A percentile compares a stretch with the other conserved stretches of the same genome.
These are phyloP conservation scores for Gamsiella multidivaricata DNA, from an alignment of 192 early-diverging fungal genomes.

Conservation along the genomic window DNA sequence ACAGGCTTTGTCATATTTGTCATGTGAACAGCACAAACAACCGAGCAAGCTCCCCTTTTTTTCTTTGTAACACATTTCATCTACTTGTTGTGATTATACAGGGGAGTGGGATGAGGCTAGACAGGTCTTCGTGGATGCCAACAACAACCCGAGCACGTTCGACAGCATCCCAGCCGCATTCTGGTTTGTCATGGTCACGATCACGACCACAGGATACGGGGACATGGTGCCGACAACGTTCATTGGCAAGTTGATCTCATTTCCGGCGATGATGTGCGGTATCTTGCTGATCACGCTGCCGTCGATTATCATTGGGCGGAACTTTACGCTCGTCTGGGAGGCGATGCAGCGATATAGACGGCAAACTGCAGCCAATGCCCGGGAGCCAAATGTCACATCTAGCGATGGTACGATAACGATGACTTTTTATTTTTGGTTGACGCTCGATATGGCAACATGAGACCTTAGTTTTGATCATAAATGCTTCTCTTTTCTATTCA, in stretches of 20 bases:
- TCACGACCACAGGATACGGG: slow-evolving; percentile 84
- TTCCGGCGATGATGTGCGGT: slow-evolving; percentile 85
- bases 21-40: no score
- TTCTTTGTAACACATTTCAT: no score
- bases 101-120: slow-evolving; percentile 73
- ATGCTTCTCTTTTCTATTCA: not conserved
- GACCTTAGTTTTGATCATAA: not conserved
- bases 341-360: slow-evolving; percentile 65
- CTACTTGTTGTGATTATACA: slow-evolving; percentile 8
- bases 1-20: not conserved
- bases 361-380: slow-evolving; percentile 21
- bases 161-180: slow-evolving; percentile 83
- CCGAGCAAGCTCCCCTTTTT: no score
- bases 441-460: not conserved
- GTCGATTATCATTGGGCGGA: slow-evolving; percentile 86
- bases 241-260: slow-evolving; percentile 81
- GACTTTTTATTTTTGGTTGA: no score
- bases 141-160: slow-evolving; percentile 75
- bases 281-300: slow-evolving; percentile 83
- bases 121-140: slow-evolving; percentile 71
- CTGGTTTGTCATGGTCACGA: slow-evolving; percentile 82
- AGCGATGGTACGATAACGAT: slow-evolving; percentile 14
- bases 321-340: slow-evolving; percentile 89
- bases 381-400: slow-evolving; percentile 8
- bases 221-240: slow-evolving; percentile 87